These are phyloP conservation scores for Ophiocordyceps camponoti-floridani DNA, from an alignment of 2,329 filamentous ascomycete species.

Conservation along the genomic window DNA sequence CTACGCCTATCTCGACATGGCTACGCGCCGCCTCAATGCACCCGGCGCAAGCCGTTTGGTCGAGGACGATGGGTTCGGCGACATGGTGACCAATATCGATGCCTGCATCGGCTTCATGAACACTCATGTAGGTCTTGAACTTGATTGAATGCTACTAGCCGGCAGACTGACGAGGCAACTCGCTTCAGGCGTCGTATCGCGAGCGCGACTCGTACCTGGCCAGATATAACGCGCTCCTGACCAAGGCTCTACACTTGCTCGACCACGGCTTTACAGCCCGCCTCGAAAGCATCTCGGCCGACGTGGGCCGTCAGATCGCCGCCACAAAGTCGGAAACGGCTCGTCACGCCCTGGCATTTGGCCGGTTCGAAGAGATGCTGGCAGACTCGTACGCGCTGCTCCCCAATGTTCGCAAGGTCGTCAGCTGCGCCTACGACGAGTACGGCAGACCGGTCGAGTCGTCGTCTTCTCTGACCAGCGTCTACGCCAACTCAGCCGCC, in stretches of 20 bases:
- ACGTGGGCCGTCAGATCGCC: slow-evolving; percentile 35
- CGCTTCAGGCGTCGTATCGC: slow-evolving; percentile 52
- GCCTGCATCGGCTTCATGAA: slow-evolving; percentile 89
- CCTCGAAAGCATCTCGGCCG: slow-evolving; percentile 32
- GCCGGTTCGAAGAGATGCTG: slow-evolving; percentile 40
- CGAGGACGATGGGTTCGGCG: slow-evolving; percentile 65
- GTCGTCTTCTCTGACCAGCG: slow-evolving; percentile 22
- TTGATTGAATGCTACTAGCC: no score
- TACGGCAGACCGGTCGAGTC: slow-evolving; percentile 26
- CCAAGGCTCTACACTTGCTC: slow-evolving; percentile 43
- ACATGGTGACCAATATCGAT: slow-evolving; percentile 77
- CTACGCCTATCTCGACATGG: slow-evolving; percentile 83
- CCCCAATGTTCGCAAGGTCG: slow-evolving; percentile 34
- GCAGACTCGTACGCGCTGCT: slow-evolving; percentile 36
- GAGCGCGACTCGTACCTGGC: slow-evolving; percentile 79
- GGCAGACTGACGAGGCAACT: not conserved
- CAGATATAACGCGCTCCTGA: slow-evolving; percentile 66
- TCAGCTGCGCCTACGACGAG: slow-evolving; percentile 32
- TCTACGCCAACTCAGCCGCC: slow-evolving; percentile 33
- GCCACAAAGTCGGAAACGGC: slow-evolving; percentile 40
- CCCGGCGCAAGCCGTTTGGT: slow-evolving; percentile 78
- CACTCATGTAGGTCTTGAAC: slow-evolving; percentile 42
- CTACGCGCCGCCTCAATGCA: slow-evolving; percentile 77
- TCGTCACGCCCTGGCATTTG: slow-evolving; percentile 39
- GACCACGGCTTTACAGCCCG: slow-evolving; percentile 37